Percentiles rank a stretch among this genome's conserved stretches.
Evolutionary conservation across 2,329 filamentous ascomycete species (phyloP).

Genomic region (Aspergillus costaricaensis): DNA sequence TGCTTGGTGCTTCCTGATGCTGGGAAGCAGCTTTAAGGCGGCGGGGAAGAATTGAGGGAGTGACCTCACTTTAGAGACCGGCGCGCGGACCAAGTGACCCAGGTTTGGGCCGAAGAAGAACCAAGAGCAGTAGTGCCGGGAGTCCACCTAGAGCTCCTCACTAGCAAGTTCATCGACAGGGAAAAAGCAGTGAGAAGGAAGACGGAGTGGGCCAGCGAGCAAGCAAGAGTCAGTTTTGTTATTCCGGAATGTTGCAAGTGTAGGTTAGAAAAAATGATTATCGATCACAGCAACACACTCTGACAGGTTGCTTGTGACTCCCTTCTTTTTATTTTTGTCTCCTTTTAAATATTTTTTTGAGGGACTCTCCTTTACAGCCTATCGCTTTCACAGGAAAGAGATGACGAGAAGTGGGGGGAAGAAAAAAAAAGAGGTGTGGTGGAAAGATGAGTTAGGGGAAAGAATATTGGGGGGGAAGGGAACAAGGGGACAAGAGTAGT

Average conservation of each 20-base stretch:
- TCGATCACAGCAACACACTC: background rate
- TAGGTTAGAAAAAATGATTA: background rate
- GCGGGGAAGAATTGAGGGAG: constrained; percentile 14
- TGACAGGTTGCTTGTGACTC: background rate
- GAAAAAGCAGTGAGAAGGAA: too few relatives aligned
- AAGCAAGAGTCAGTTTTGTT: background rate
- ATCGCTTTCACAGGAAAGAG: background rate
- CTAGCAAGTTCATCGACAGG: constrained; percentile 31
- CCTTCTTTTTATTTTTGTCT: too few relatives aligned
- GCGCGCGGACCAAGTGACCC: constrained; percentile 22
- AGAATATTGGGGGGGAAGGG: background rate
- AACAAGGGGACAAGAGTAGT: background rate
- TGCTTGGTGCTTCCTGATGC: background rate
- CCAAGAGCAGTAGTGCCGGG: constrained; percentile 5
- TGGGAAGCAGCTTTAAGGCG: constrained; percentile 9
- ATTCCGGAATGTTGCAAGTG: too few relatives aligned
- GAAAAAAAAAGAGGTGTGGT: background rate
- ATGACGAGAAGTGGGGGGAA: background rate
- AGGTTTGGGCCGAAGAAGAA: constrained; percentile 17
- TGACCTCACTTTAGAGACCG: constrained; percentile 23
- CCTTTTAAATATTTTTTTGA: too few relatives aligned
- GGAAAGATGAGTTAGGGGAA: background rate
- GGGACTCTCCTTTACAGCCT: background rate
- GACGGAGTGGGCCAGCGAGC: background rate
- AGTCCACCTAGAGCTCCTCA: constrained; percentile 25